Conservation (phyloP, 2,329 filamentous ascomycete genomes). For the Septoria linicola region DNA sequence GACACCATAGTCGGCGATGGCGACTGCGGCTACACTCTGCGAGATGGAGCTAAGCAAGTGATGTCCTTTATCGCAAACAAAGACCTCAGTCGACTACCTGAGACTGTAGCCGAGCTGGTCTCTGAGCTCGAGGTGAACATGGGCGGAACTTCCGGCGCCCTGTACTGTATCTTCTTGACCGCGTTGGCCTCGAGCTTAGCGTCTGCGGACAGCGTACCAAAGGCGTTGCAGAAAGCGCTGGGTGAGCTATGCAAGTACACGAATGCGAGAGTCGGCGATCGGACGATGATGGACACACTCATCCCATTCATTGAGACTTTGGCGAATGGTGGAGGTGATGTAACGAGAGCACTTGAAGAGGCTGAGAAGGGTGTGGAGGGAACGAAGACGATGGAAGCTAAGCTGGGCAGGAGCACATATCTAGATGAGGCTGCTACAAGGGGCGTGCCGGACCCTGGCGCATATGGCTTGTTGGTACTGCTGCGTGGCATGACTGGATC, state of each 20-base stretch:
- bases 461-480: conserved; percentile 40
- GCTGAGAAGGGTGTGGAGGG: conserved; percentile 36
- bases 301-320: conserved; percentile 38
- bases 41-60: conserved; percentile 39
- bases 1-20: conserved; percentile 41
- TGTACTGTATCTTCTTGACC: conserved; percentile 40
- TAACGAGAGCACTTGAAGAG: conserved; percentile 27
- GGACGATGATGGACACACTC: conserved; percentile 41
- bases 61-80: conserved; percentile 35
- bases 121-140: conserved; percentile 39
- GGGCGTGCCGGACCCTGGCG: conserved; percentile 40
- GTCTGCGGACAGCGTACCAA: conserved; percentile 25
- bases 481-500: conserved; percentile 35
- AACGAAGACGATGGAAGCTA: conserved; percentile 39
- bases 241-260: conserved; percentile 38
- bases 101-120: conserved; percentile 33
- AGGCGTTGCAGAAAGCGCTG: conserved; percentile 32
- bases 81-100: conserved; percentile 33
- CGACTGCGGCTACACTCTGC: conserved; percentile 40
- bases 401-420: conserved; percentile 39
- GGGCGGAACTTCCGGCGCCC: conserved; percentile 39
- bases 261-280: conserved; percentile 36
- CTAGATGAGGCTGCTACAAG: conserved; percentile 39
- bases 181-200: conserved; percentile 34
- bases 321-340: conserved; percentile 25